phyloP scores from a whole-genome alignment of 148 eudicot genomes.

The Silene latifolia region DNA sequence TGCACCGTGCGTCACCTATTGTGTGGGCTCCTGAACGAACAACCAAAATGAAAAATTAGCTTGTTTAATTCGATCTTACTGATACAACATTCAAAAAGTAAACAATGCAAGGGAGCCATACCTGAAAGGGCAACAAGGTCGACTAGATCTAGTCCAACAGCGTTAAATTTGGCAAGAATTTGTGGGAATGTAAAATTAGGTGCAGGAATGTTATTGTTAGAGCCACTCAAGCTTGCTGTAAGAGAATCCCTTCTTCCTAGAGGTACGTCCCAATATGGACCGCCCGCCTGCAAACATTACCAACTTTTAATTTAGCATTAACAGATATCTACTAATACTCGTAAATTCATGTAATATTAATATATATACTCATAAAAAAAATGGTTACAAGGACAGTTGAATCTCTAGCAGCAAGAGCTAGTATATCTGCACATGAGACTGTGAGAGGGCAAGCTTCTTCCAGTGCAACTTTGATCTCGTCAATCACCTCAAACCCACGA shows the following conservation, averaged over 20 bases:
- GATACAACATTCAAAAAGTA: no score
- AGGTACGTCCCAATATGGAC: constrained; percentile 85
- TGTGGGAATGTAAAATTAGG: constrained; percentile 78
- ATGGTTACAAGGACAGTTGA: constrained; percentile 61
- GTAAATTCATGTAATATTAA: no score
- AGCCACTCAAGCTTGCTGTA: constrained; percentile 71
- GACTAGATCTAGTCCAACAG: constrained; percentile 52
- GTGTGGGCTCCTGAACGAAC: constrained; percentile 71
- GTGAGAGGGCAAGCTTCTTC: constrained; percentile 75
- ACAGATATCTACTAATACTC: no score
- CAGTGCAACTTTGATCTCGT: constrained; percentile 60
- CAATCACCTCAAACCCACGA: constrained; percentile 71
- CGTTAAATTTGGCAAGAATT: constrained; percentile 65
- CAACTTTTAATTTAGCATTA: no score
- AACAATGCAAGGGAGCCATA: no score
- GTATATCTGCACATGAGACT: constrained; percentile 78
- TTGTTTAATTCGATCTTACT: no score
- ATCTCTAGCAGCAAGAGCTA: constrained; percentile 70
- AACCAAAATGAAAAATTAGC: no score
- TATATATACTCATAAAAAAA: no score
- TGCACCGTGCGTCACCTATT: constrained; percentile 77
- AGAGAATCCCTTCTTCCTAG: constrained; percentile 73
- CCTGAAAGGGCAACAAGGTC: constrained; percentile 87
- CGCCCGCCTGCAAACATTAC: constrained; percentile 45
- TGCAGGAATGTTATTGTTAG: constrained; percentile 81